phyloP scores from a whole-genome alignment of 169 alveolate genomes.

The Cryptosporidium tyzzeri region DNA sequence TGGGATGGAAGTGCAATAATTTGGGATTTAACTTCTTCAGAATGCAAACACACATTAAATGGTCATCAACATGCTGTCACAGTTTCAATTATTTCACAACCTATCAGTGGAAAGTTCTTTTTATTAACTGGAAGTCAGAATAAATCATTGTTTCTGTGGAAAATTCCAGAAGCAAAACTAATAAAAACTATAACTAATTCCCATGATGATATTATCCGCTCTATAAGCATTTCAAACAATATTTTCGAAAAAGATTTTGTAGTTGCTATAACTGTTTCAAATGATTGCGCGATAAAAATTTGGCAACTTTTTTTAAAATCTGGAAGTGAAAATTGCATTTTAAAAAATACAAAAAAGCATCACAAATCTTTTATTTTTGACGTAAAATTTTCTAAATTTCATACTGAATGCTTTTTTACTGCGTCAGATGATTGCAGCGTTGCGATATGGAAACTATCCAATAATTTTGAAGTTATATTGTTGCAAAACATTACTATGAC shows the following conservation, averaged over 20 bases:
- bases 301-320: constrained; percentile 32
- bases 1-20: constrained; percentile 72
- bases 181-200: constrained; percentile 9
- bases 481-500: constrained; percentile 7
- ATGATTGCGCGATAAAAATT: constrained; percentile 43
- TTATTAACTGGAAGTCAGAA: constrained; percentile 70
- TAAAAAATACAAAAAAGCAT: background rate
- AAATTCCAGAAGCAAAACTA: constrained; percentile 9
- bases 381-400: constrained; percentile 20
- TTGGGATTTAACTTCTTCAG: constrained; percentile 27
- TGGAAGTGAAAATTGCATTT: constrained; percentile 11
- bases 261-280: constrained; percentile 46
- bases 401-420: constrained; percentile 36
- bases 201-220: constrained; percentile 68
- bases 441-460: constrained; percentile 23
- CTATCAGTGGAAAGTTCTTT: background rate
- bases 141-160: constrained; percentile 36
- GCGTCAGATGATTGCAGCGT: constrained; percentile 66
- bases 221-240: constrained; percentile 18
- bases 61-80: constrained; percentile 59
- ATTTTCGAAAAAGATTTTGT: background rate
- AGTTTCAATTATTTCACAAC: constrained; percentile 7
- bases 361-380: constrained; percentile 61
- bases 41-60: constrained; percentile 12
- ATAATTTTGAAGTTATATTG: background rate